These are phyloP conservation scores for Epichloe scottii DNA, from an alignment of 2,329 filamentous ascomycete species.

Conservation along the genomic window DNA sequence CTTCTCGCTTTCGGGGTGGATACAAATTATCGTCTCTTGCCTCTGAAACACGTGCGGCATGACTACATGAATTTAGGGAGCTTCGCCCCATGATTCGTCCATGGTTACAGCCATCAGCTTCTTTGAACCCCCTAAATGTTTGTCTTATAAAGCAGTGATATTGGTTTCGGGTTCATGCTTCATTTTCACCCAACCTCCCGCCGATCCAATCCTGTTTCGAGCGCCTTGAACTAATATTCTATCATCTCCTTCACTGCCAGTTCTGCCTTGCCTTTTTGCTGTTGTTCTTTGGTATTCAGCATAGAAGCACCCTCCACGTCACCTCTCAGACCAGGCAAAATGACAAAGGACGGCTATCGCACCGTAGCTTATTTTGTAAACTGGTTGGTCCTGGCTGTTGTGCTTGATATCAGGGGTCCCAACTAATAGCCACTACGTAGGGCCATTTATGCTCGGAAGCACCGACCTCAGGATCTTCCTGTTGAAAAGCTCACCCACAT, in stretches of 20 bases:
- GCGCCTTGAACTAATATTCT: not conserved
- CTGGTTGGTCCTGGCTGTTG: slow-evolving; percentile 30
- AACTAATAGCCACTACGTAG: slow-evolving; percentile 13
- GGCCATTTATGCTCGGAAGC: slow-evolving; percentile 80
- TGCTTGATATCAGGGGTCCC: not conserved
- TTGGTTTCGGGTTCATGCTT: not conserved
- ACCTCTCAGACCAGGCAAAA: not conserved
- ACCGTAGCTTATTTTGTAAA: slow-evolving; percentile 65
- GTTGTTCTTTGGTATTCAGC: not conserved
- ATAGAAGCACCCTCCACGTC: not conserved
- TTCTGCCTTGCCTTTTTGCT: not conserved
- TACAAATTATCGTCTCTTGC: not conserved
- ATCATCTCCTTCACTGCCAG: not conserved
- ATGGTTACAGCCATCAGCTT: not conserved
- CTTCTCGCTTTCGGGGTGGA: too few relatives aligned
- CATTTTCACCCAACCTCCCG: not conserved
- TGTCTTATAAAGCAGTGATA: not conserved
- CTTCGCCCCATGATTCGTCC: not conserved
- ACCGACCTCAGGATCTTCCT: slow-evolving; percentile 74
- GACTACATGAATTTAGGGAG: not conserved
- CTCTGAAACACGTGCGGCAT: not conserved
- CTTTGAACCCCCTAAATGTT: too few relatives aligned
- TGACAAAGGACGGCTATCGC: slow-evolving; percentile 36
- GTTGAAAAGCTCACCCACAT: slow-evolving; percentile 75
- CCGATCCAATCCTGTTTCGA: too few relatives aligned